Base-by-base conservation (phyloP, 129 eudicot genomes). In the Kitagawia praeruptora region DNA sequence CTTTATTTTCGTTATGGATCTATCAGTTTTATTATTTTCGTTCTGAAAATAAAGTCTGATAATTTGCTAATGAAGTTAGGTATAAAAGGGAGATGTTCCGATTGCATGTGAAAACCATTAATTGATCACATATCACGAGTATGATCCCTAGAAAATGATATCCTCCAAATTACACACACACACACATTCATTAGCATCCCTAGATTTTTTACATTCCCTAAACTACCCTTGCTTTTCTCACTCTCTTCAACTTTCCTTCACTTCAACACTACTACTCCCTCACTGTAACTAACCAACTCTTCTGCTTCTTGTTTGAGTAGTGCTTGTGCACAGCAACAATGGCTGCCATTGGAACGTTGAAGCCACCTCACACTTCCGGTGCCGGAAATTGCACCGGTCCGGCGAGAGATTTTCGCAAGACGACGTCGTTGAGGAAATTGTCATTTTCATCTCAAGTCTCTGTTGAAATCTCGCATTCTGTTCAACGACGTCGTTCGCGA, bases 331-430 rank as follows among this genome's bases (percentile, higher is more conserved):
- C 13, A 18, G 31, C 6, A 16, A 37, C 83, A 79, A 87, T 87
- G 89, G 96, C 91, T 6, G 82, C 88, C 39, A 81, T 86, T 81
- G 93, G 92, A 81, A 86, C 85, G 2, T 70, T 83, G 21, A 86
- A 85, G 34, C 77, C 85, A 23, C 79, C 84, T 70, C 86, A 70
- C 19, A 71, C 31, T 82, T 18, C 85, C 67, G 34, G 83, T 7
- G 81, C 82, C 72, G 64, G 37, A 5, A 11, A 19, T 23, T 27
- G 28, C 6, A 18, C 13, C 16, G 10, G 5, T 44, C 80, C 47
- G 18, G 39, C 70, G 16, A 83, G 41, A 9, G 54, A 75, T 75
- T 42, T 58, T 48, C 82, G 86, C 3, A 31, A 46, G 9, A 28
- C 86, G 9, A n/a, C 85, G 61, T 75, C 87, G 66, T 79, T 37